Conservation (phyloP, 2,329 filamentous ascomycete species). For the Monosporascus sp. region DNA sequence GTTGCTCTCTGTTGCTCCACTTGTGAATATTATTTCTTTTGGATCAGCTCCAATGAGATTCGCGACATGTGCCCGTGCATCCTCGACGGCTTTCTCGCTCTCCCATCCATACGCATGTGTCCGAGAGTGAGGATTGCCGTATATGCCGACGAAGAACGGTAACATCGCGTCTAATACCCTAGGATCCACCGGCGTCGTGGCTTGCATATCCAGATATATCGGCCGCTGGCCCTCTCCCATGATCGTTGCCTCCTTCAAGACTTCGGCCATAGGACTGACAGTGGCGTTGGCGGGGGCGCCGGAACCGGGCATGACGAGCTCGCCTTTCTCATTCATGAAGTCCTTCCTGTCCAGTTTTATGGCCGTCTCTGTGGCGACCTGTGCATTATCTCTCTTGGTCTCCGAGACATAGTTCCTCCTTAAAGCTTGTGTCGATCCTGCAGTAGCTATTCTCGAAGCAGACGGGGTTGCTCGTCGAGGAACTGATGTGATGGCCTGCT, state of each 20-base stretch:
- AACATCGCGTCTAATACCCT: slow-evolving; percentile 96
- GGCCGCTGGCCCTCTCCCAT: slow-evolving; percentile 91
- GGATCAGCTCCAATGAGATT: slow-evolving; percentile 85
- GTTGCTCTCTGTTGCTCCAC: slow-evolving; percentile 96
- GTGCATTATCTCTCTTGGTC: slow-evolving; percentile 72
- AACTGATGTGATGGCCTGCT: slow-evolving; percentile 31
- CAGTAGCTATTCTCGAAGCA: slow-evolving; percentile 28
- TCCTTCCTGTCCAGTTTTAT: slow-evolving; percentile 83
- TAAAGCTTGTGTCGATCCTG: slow-evolving; percentile 20
- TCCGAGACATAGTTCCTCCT: slow-evolving; percentile 75
- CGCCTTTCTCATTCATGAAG: slow-evolving; percentile 52
- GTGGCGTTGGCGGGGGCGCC: slow-evolving; percentile 57
- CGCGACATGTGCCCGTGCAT: slow-evolving; percentile 78
- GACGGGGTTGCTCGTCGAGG: slow-evolving; percentile 28
- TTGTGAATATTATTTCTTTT: slow-evolving; percentile 99
- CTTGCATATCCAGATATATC: slow-evolving; percentile 98
- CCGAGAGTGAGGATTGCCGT: slow-evolving; percentile 94
- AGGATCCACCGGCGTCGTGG: slow-evolving; percentile 91
- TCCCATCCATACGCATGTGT: slow-evolving; percentile 99
- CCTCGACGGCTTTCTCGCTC: slow-evolving; percentile 87
- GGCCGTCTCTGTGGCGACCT: slow-evolving; percentile 75
- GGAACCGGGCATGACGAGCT: slow-evolving; percentile 49
- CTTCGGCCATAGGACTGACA: slow-evolving; percentile 78
- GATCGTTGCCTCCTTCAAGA: slow-evolving; percentile 85
- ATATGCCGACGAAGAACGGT: slow-evolving; percentile 86